Percentiles rank a stretch among this genome's conserved stretches.
Conservation (phyloP, 1,284 basidiomycete species). For the Gomphus sp. region DNA sequence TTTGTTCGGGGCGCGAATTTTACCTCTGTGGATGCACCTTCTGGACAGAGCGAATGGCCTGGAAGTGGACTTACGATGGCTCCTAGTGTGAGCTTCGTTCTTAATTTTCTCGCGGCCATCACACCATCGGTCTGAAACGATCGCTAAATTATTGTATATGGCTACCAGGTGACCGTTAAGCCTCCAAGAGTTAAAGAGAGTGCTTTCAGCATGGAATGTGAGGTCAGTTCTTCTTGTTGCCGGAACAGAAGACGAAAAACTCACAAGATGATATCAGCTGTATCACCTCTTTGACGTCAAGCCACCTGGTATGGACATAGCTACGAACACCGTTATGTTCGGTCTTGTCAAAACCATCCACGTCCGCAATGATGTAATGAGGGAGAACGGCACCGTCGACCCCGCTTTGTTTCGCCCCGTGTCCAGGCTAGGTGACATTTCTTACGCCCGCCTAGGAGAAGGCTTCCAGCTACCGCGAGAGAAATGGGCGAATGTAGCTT, state of each 20-base stretch:
- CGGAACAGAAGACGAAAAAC: too few relatives aligned
- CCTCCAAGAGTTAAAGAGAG: conserved; percentile 52
- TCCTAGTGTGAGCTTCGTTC: conserved; percentile 33
- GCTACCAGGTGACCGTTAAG: conserved; percentile 45
- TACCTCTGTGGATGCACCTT: conserved; percentile 49
- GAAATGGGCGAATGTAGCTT: conserved; percentile 39
- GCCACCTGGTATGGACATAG: conserved; percentile 23
- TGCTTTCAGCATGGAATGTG: conserved; percentile 65
- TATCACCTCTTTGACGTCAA: conserved; percentile 35
- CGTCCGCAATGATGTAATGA: conserved; percentile 43
- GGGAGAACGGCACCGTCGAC: conserved; percentile 36
- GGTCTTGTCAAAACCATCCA: conserved; percentile 57
- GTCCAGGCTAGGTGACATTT: conserved; percentile 47
- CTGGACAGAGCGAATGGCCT: conserved; percentile 54
- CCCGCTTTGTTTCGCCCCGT: conserved; percentile 43
- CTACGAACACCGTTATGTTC: conserved; percentile 39
- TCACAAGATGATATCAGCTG: too few relatives aligned
- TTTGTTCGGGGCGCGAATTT: conserved; percentile 59
- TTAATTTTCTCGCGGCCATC: too few relatives aligned
- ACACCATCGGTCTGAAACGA: too few relatives aligned
- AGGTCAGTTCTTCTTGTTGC: conserved; percentile 22
- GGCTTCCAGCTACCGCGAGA: conserved; percentile 38
- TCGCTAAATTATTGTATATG: conserved; percentile 19
- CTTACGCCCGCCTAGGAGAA: conserved; percentile 36
- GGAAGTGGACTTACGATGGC: conserved; percentile 54